Conservation (phyloP, 352 stramenopile genomes). For the Globisporangium iwayamae region DNA sequence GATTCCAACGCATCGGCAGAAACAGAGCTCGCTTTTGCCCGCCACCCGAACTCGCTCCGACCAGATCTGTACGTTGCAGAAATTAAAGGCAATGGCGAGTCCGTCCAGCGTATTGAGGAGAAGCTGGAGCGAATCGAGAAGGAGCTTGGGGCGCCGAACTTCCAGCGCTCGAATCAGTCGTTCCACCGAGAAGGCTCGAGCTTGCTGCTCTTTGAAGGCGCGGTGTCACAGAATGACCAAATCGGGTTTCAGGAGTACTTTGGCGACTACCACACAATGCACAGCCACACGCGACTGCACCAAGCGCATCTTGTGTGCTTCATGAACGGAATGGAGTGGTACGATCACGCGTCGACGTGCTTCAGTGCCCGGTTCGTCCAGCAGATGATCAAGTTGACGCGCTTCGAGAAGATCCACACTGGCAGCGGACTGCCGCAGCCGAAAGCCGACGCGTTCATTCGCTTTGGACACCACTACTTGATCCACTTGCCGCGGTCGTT, state of each 20-base stretch:
- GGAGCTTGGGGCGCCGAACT: constrained; percentile 51
- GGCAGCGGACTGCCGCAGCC: constrained; percentile 18
- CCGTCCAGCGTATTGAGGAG: constrained; percentile 57
- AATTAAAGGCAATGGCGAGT: constrained; percentile 55
- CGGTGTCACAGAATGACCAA: constrained; percentile 50
- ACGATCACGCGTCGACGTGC: constrained; percentile 49
- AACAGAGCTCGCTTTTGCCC: constrained; percentile 30
- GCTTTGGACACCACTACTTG: constrained; percentile 77
- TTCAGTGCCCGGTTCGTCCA: constrained; percentile 73
- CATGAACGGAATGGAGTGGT: constrained; percentile 68
- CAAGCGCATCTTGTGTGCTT: constrained; percentile 74
- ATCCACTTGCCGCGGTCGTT: constrained; percentile 79
- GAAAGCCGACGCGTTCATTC: constrained; percentile 61
- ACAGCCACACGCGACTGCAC: constrained; percentile 50
- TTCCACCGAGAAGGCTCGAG: constrained; percentile 64
- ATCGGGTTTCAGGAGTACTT: constrained; percentile 76
- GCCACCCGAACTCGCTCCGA: constrained; percentile 64
- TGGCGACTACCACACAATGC: constrained; percentile 42
- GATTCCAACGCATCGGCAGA: constrained; percentile 34
- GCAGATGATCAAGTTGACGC: constrained; percentile 75
- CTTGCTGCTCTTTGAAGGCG: constrained; percentile 74
- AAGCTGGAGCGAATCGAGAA: constrained; percentile 63
- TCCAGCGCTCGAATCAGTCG: constrained; percentile 34
- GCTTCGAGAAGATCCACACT: constrained; percentile 60
- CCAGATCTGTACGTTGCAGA: constrained; percentile 73